Evolutionary conservation across 805 yeast species (phyloP).

Genomic region (Saccharomycopsis sp.): DNA sequence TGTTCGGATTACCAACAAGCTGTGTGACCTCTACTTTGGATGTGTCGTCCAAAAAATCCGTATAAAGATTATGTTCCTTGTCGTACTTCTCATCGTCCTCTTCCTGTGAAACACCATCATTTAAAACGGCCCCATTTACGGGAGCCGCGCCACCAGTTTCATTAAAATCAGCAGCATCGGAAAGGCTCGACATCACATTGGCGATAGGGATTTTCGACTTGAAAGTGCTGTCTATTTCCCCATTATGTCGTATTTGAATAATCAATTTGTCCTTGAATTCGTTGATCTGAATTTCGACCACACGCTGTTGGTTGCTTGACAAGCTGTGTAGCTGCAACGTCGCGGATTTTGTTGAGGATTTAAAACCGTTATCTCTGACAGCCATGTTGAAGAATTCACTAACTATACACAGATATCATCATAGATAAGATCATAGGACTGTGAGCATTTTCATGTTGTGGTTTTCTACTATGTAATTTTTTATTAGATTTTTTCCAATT

Average conservation of each 20-base stretch:
- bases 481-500: too few species aligned
- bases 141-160: not conserved
- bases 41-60: not conserved
- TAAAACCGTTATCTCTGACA: not conserved
- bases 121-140: not conserved
- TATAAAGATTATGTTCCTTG: not conserved
- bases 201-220: not conserved
- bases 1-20: not conserved
- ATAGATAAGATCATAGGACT: too few species aligned
- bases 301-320: not conserved
- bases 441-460: too few species aligned
- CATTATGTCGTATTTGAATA: not conserved
- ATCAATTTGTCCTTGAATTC: not conserved
- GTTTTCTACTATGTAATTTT: too few species aligned
- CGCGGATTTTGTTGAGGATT: not conserved
- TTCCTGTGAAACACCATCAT: not conserved
- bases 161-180: not conserved
- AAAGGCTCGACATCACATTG: conserved; percentile 1
- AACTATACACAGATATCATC: too few species aligned
- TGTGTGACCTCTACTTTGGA: not conserved
- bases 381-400: not conserved
- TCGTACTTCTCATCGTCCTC: not conserved
- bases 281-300: not conserved
- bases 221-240: conserved; percentile 1
- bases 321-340: not conserved